Conservation (phyloP, 2,329 filamentous ascomycete species). For the Coleophoma eucalyptorum region DNA sequence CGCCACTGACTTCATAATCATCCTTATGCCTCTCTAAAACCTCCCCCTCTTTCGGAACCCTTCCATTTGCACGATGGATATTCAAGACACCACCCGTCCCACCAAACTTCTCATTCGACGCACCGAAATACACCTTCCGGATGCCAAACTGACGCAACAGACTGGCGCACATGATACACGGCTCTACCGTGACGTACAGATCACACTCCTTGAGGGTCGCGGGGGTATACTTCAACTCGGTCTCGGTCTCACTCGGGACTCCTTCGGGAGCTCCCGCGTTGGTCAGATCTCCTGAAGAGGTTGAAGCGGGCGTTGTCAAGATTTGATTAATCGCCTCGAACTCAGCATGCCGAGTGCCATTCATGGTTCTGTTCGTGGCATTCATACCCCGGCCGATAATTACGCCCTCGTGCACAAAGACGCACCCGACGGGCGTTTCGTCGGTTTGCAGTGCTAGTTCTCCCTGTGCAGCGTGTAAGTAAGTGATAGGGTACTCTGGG, state of each 20-base stretch:
- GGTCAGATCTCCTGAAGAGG: constrained; percentile 32
- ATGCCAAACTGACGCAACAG: constrained; percentile 85
- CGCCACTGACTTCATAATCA: constrained; percentile 79
- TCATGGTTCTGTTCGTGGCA: constrained; percentile 85
- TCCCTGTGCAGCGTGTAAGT: constrained; percentile 50
- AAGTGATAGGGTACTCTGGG: neutral
- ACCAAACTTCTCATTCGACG: constrained; percentile 94
- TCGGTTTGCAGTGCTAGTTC: constrained; percentile 79
- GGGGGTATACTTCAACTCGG: constrained; percentile 49
- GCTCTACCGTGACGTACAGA: constrained; percentile 96
- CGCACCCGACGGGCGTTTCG: constrained; percentile 95
- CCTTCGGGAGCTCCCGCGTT: constrained; percentile 22
- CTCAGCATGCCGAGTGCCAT: constrained; percentile 93
- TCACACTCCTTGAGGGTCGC: constrained; percentile 67
- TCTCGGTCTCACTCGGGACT: constrained; percentile 1
- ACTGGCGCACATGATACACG: constrained; percentile 98
- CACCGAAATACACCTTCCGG: constrained; percentile 89
- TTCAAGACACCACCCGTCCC: constrained; percentile 92
- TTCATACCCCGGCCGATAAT: constrained; percentile 94
- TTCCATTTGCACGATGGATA: constrained; percentile 51
- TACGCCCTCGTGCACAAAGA: constrained; percentile 75
- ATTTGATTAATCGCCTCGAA: constrained; percentile 79
- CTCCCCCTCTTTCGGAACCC: constrained; percentile 2
- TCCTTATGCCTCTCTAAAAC: constrained; percentile 56
- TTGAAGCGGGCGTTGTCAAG: constrained; percentile 47